Evolutionary conservation across 768 basidiomycete genomes (phyloP), one percentile per base, ranked within the genome.

Genomic region (Brasilioporus rufonigricans): DNA sequence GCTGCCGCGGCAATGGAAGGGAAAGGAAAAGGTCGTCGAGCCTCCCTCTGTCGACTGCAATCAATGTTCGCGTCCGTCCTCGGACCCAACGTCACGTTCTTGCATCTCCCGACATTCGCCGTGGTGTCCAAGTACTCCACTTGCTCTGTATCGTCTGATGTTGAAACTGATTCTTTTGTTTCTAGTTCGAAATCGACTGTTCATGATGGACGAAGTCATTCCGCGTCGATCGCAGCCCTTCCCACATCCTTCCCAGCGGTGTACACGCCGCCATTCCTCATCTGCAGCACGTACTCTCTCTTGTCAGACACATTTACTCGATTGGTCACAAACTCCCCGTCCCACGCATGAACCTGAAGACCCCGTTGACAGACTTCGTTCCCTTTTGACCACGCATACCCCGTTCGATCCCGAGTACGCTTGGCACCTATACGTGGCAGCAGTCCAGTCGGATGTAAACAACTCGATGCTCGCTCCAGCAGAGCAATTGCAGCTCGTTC

Each of bases 1-100:
- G 11, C 70, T 71, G 29, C 78, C 83, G 10, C 73, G 79, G 53
- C 74, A 72, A 50, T 70, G 65, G 48, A 85, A 82, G 62, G 82
- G 81, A 31, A 85, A 85, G 68, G 79, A 75, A 61, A 79, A 72
- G 62, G 76, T 72, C 21, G 56, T 62, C 44, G 65, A 70, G 41
- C 58, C 64, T 33, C 53, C 61, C 33, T 58, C 65, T 46, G 44
- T 65, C 46, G 68, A 70, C 31, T 71, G 68, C 47, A 66, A 57
- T 18, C 64, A 72, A 45, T 73, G 71, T 19, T 40, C 36, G 24
- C 47, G 39, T 47, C 44, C 48, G 32, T 35, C 40, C 39, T 51
- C 51, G 9, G 48, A 62, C 21, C 44, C 60, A n/a, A 52, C 31
- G 62, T 69, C 75, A 52, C 78, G 80, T 73, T 76, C 78, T 50